These are phyloP conservation scores for Cystobasidium tubakii DNA, from an alignment of 768 basidiomycete genomes.

Conservation along the genomic window DNA sequence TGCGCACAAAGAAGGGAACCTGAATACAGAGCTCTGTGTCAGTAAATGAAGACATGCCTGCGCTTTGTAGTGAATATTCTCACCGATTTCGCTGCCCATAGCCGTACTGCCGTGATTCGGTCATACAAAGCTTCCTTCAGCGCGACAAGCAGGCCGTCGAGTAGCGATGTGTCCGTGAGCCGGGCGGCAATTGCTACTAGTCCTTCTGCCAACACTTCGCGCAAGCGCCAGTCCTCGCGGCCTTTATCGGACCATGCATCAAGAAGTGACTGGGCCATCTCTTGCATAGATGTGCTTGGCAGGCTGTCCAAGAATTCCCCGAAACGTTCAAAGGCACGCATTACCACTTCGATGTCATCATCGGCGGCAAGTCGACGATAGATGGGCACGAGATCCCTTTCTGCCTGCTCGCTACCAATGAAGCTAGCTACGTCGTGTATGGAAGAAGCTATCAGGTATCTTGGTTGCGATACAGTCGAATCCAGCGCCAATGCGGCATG, in stretches of 20 bases:
- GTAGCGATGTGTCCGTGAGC: not conserved
- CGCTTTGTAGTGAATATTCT: not conserved
- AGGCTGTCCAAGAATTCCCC: constrained; percentile 59
- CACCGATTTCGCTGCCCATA: constrained; percentile 10
- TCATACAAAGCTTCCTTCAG: constrained; percentile 12
- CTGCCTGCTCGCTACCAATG: constrained; percentile 65
- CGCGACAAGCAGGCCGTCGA: not conserved
- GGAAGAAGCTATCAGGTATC: constrained; percentile 60
- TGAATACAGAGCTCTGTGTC: not conserved
- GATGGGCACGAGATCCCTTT: constrained; percentile 63
- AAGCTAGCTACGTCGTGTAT: constrained; percentile 83
- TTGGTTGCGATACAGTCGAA: not conserved
- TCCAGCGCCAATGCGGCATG: constrained; percentile 60
- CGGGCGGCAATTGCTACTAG: not conserved
- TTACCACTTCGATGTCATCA: constrained; percentile 64
- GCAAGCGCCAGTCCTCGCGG: constrained; percentile 14
- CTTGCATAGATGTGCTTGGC: constrained; percentile 42
- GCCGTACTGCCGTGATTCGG: constrained; percentile 1
- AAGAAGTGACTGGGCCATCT: not conserved
- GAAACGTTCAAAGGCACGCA: constrained; percentile 65
- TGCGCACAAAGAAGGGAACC: not conserved
- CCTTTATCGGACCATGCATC: not conserved
- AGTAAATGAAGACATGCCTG: no score
- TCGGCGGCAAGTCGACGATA: constrained; percentile 57
- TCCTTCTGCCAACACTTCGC: constrained; percentile 21